Base-by-base conservation (phyloP, 1,284 basidiomycete genomes). In the Sporisorium sorghi region DNA sequence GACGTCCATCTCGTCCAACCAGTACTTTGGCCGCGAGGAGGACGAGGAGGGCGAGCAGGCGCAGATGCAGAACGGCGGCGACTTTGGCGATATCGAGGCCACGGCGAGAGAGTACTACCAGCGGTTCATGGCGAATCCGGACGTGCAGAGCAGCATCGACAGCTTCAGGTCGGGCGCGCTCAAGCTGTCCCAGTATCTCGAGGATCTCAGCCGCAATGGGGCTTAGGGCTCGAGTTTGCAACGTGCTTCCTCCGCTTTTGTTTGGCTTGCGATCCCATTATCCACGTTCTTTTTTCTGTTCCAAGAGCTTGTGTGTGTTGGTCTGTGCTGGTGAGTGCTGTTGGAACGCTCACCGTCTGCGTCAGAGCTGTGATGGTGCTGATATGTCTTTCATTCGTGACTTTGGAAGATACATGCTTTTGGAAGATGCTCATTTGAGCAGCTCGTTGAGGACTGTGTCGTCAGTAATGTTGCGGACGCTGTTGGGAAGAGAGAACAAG, bases 1-100 rank as follows among this genome's bases (percentile, higher is more conserved):
- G 24, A 93, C 92, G 0, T 90, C 93, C 32, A 99, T 99, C 83
- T 97, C 94, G 6, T 95, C 93, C 42, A 83, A 82, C 66, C 81
- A 83, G 70, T 84, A 97, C 91, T 80, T 80, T 86, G 97, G 96
- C 4, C 88, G 94, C 21, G 91, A 93, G 12, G 95, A 97, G 44
- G 92, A 94, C 49, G 92, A 92, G 11, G 90, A 87, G 6, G 77
- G 58, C 5, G 75, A 73, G 33, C 64, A 73, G 43, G 62, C 48
- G 33, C 55, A 42, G 11, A 44, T 30, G 10, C 50, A 53, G 19
- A 63, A 77, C 12, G 81, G 74, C 3, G 81, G 76, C 12, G 81
- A 84, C 50, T 81, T 81, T 39, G 39, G 64, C 44, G 83, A 83
- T 37, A 56, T 84, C 40, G 83, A 84, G 50, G 73, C 75, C 9